Base-by-base conservation (phyloP, 768 basidiomycete species). In the Podaxis sp. region DNA sequence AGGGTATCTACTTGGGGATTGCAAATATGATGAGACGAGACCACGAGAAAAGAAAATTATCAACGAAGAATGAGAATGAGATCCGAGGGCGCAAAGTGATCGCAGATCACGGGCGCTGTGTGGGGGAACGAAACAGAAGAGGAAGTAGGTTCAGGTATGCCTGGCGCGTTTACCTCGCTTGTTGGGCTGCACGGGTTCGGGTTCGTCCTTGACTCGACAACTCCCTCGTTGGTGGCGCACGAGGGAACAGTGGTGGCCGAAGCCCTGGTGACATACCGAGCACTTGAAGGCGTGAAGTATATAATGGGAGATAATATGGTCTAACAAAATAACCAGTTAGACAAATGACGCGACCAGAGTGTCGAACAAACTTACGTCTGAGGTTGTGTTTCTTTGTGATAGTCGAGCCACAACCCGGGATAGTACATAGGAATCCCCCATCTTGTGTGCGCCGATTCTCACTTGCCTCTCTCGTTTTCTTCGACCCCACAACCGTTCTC, bases 351-450 rank as follows among this genome's bases (percentile, higher is more conserved):
- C 6, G 15, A 26, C 12, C 12, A n/a, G 24, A 22, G 17, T 13
- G 24, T 28, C 24, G 24, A 15, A 17, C 17, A 17, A 48, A 26
- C 61, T 36, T 46, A 62, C 61, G 33, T 9, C 28, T 36, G 15
- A 62, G 26, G 17, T 62, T 62, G n/a, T 62, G 61, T 56, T 55
- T 54, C 52, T 44, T 48, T 1, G 61, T 62, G 17, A 62, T 22
- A 12, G 40, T 55, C 6, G 61, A 54, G 17, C 42, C 54, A 38
- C 61, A 62, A 1, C 61, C 61, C 15, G 30, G 40, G 4, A 62
- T 24, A 13, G 19, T 22, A 33, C 61, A 62, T 8, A 9, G n/a
- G 40, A 62, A 55, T 9, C 28, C 49, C 4, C 36, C n/a, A 6
- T 30, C 12, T 36, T 48, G 52, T 9, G 33, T 62, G 9, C 61